Evolutionary conservation across 139 green algal genomes (phyloP).

Genomic region (Auxenochlorella pyrenoidosa): DNA sequence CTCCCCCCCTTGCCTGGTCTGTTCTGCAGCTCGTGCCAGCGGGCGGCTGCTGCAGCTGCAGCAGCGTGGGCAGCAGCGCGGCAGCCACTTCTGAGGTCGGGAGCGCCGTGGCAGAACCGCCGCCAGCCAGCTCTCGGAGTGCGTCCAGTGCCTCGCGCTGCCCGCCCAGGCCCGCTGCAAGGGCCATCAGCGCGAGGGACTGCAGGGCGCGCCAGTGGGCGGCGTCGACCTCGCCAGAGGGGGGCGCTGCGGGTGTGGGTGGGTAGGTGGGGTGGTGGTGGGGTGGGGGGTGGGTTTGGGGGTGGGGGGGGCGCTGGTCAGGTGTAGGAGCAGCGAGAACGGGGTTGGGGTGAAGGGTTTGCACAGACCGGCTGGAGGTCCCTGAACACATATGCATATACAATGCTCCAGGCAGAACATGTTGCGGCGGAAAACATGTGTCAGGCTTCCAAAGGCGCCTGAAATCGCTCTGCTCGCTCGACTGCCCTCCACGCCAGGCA

Average conservation of each 20-base stretch:
- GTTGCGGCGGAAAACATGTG: too few species aligned
- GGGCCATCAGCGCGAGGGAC: constrained; percentile 1
- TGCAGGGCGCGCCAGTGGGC: constrained; percentile 30
- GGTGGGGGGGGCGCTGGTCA: too few species aligned
- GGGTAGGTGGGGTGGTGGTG: background rate
- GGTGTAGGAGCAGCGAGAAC: too few species aligned
- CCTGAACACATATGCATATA: too few species aligned
- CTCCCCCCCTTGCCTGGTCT: background rate
- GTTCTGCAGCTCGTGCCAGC: background rate
- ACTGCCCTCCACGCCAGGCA: too few species aligned
- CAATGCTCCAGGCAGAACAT: too few species aligned
- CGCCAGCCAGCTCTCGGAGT: background rate
- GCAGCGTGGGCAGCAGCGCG: constrained; percentile 1
- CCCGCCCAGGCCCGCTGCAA: background rate
- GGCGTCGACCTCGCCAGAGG: background rate
- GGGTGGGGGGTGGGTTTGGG: background rate
- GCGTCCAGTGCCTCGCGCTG: background rate
- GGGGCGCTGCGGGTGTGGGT: background rate
- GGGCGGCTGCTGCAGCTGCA: constrained; percentile 7
- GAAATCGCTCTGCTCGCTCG: too few species aligned
- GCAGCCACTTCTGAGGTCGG: background rate
- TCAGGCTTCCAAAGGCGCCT: too few species aligned
- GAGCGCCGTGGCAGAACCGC: background rate
- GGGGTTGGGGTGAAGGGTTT: too few species aligned
- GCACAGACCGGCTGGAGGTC: too few species aligned